These are phyloP conservation scores for Haberlea rhodopensis DNA, from an alignment of 257 asterid genomes.

Conservation along the genomic window DNA sequence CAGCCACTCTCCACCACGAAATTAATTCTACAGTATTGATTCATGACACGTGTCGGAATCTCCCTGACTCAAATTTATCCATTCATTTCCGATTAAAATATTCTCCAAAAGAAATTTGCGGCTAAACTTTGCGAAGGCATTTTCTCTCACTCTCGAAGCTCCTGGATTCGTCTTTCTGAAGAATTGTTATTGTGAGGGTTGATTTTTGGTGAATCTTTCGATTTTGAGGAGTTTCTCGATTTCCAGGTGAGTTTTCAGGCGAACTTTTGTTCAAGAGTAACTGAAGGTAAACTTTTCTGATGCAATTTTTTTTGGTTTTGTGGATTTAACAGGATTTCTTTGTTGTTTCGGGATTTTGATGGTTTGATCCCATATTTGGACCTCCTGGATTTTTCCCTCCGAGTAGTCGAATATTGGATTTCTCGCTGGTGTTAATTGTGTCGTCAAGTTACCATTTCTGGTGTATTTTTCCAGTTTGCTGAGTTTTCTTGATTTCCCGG, in stretches of 20 bases:
- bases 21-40: slow-evolving; percentile 53
- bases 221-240: slow-evolving; percentile 16
- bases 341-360: slow-evolving; percentile 7
- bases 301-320: slow-evolving; percentile 17
- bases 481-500: too few relatives aligned
- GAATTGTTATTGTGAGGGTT: slow-evolving; percentile 24
- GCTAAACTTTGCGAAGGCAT: slow-evolving; percentile 28
- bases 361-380: too few relatives aligned
- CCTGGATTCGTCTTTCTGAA: slow-evolving; percentile 44
- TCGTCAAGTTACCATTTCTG: too few relatives aligned
- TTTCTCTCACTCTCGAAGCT: slow-evolving; percentile 48
- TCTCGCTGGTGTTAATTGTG: too few relatives aligned
- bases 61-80: slow-evolving; percentile 33
- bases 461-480: too few relatives aligned
- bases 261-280: too few relatives aligned
- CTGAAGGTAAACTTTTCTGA: slow-evolving; percentile 11
- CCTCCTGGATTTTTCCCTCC: too few relatives aligned
- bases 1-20: slow-evolving; percentile 72
- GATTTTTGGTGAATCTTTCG: slow-evolving; percentile 16
- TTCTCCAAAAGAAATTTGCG: slow-evolving; percentile 15
- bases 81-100: slow-evolving; percentile 27
- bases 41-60: slow-evolving; percentile 61
- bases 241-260: slow-evolving; percentile 49
- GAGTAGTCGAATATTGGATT: too few relatives aligned
- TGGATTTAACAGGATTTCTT: slow-evolving; percentile 18